A percentile compares a stretch with the other conserved stretches of the same genome.
Conservation (phyloP, 2,329 filamentous ascomycete species). For the Pseudogymnoascus sp. region DNA sequence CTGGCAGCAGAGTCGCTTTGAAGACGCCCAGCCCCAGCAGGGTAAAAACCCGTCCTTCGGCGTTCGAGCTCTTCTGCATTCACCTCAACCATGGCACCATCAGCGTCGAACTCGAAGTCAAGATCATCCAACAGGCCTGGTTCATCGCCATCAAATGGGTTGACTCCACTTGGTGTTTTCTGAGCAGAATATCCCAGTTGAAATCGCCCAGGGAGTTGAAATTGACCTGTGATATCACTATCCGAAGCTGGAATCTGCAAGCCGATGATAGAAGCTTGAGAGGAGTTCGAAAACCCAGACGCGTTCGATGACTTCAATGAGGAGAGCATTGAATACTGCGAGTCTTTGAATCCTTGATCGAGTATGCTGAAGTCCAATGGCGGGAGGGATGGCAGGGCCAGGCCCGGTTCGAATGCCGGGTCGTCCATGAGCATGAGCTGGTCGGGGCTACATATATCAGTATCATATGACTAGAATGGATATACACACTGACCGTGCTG, state of each 20-base stretch:
- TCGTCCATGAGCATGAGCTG: conserved; percentile 77
- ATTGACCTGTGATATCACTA: conserved; percentile 30
- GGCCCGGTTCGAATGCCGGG: conserved; percentile 66
- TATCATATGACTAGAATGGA: not conserved
- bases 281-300: conserved; percentile 14
- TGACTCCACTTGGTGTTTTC: conserved; percentile 23
- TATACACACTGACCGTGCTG: conserved; percentile 52
- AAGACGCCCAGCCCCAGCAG: conserved; percentile 12
- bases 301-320: not conserved
- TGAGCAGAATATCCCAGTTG: conserved; percentile 30
- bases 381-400: conserved; percentile 49
- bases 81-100: conserved; percentile 51
- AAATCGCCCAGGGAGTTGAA: not conserved
- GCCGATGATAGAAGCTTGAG: conserved; percentile 32
- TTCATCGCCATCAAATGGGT: conserved; percentile 33
- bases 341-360: conserved; percentile 26
- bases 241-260: conserved; percentile 44
- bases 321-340: conserved; percentile 28
- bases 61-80: conserved; percentile 19
- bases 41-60: conserved; percentile 12
- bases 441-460: conserved; percentile 49
- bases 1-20: conserved; percentile 32
- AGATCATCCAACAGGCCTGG: conserved; percentile 43
- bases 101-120: conserved; percentile 54
- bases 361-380: conserved; percentile 45